These are phyloP conservation scores for Rhodotorula kratochvilovae DNA, from an alignment of 768 basidiomycete genomes.

Conservation along the genomic window DNA sequence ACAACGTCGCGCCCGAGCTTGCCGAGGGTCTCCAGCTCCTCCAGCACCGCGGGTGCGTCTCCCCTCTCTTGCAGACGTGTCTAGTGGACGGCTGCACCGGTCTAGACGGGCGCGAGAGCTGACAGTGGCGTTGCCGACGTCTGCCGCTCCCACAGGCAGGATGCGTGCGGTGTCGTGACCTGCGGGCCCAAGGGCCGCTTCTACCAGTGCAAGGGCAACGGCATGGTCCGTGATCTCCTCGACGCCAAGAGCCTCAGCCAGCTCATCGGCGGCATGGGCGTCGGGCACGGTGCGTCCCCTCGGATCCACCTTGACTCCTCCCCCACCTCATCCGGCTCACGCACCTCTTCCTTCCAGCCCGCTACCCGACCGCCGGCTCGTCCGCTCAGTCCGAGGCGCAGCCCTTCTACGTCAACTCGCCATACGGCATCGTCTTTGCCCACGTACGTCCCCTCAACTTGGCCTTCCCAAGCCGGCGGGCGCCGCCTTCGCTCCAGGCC, in stretches of 20 bases:
- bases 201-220: slow-evolving; percentile 97
- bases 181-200: slow-evolving; percentile 91
- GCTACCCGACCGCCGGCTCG: slow-evolving; percentile 96
- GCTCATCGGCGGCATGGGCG: slow-evolving; percentile 89
- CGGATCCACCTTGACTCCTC: background rate
- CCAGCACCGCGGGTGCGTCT: slow-evolving; percentile 73
- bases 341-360: slow-evolving; percentile 58
- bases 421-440: slow-evolving; percentile 95
- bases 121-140: too few species aligned
- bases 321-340: background rate
- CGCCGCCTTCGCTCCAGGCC: too few species aligned
- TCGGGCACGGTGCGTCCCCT: slow-evolving; percentile 75
- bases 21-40: slow-evolving; percentile 85
- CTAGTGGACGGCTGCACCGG: too few species aligned
- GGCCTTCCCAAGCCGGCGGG: background rate
- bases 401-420: slow-evolving; percentile 99
- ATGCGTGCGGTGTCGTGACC: slow-evolving; percentile 95
- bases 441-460: slow-evolving; percentile 60
- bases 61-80: too few species aligned
- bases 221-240: slow-evolving; percentile 92
- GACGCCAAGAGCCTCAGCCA: slow-evolving; percentile 70
- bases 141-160: slow-evolving; percentile 54
- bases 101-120: background rate
- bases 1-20: slow-evolving; percentile 40
- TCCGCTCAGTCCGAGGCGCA: slow-evolving; percentile 96